A percentile compares a stretch with the other conserved stretches of the same genome.
These are phyloP conservation scores for Aspergillus ochraceoroseus DNA, from an alignment of 2,329 filamentous ascomycete genomes.

Conservation along the genomic window DNA sequence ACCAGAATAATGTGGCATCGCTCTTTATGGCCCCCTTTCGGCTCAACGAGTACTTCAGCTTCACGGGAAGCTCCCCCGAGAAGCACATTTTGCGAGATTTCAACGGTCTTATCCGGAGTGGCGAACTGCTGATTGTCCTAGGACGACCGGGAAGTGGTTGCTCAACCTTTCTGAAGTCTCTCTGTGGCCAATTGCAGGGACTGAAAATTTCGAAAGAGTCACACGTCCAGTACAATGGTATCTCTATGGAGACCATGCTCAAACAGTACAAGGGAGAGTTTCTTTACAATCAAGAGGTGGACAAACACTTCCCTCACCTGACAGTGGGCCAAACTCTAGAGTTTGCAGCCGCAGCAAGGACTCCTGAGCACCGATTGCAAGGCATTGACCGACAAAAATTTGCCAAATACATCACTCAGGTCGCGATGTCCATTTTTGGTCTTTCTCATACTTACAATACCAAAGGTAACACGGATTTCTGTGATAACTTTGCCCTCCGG, in stretches of 20 bases:
- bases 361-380: constrained; percentile 42
- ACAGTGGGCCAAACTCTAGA: constrained; percentile 55
- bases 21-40: constrained; percentile 56
- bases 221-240: constrained; percentile 71
- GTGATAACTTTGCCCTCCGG: background rate
- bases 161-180: constrained; percentile 77
- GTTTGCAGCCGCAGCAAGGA: constrained; percentile 52
- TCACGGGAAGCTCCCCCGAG: constrained; percentile 43
- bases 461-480: constrained; percentile 35
- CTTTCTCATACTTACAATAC: constrained; percentile 43
- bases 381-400: constrained; percentile 44
- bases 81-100: constrained; percentile 55
- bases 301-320: constrained; percentile 53
- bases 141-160: constrained; percentile 51
- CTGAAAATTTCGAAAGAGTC: constrained; percentile 65
- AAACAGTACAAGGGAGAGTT: constrained; percentile 47
- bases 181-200: constrained; percentile 76
- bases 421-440: constrained; percentile 42
- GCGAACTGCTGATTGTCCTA: constrained; percentile 44
- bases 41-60: constrained; percentile 50
- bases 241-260: constrained; percentile 67
- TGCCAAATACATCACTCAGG: constrained; percentile 38
- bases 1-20: constrained; percentile 63
- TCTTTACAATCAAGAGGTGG: constrained; percentile 41
- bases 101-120: constrained; percentile 50